Percentiles rank a stretch among this genome's conserved stretches.
Conservation (phyloP, 2,329 filamentous ascomycete species). For the Elsinoe ampelina region DNA sequence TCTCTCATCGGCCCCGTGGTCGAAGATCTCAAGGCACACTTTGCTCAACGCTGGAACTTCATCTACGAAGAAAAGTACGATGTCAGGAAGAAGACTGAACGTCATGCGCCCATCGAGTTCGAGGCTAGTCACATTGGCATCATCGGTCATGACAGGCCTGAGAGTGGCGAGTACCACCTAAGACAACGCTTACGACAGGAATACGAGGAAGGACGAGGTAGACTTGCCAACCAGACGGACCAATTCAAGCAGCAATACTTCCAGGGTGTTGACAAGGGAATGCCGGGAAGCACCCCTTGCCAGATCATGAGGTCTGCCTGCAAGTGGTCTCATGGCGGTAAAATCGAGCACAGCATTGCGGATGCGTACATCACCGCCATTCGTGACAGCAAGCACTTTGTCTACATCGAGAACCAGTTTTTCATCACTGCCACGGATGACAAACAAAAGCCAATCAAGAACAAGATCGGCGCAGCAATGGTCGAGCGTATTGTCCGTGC, state of each 20-base stretch:
- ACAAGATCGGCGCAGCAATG: slow-evolving; percentile 69
- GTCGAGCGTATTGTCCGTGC: slow-evolving; percentile 69
- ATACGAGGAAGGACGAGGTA: slow-evolving; percentile 20
- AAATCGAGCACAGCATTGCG: slow-evolving; percentile 68
- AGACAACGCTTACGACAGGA: slow-evolving; percentile 24
- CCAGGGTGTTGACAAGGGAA: slow-evolving; percentile 18
- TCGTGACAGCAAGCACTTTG: slow-evolving; percentile 84
- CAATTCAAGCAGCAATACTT: slow-evolving; percentile 18
- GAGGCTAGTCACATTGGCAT: slow-evolving; percentile 28
- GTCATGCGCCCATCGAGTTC: slow-evolving; percentile 37
- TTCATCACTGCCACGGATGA: slow-evolving; percentile 75
- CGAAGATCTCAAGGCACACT: slow-evolving; percentile 65
- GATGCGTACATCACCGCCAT: slow-evolving; percentile 79
- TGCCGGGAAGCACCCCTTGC: slow-evolving; percentile 36
- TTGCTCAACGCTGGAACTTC: slow-evolving; percentile 84
- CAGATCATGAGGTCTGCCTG: slow-evolving; percentile 61
- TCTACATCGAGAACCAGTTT: slow-evolving; percentile 64
- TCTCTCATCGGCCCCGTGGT: slow-evolving; percentile 67
- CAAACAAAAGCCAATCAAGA: slow-evolving; percentile 61
- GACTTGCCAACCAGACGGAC: slow-evolving; percentile 21
- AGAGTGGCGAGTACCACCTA: slow-evolving; percentile 24
- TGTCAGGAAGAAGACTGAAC: slow-evolving; percentile 39
- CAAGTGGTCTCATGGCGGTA: slow-evolving; percentile 52
- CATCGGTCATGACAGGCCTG: slow-evolving; percentile 23
- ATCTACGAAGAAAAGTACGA: slow-evolving; percentile 77